Evolutionary conservation across 768 basidiomycete species (phyloP).

Genomic region (Mycena vitilis): DNA sequence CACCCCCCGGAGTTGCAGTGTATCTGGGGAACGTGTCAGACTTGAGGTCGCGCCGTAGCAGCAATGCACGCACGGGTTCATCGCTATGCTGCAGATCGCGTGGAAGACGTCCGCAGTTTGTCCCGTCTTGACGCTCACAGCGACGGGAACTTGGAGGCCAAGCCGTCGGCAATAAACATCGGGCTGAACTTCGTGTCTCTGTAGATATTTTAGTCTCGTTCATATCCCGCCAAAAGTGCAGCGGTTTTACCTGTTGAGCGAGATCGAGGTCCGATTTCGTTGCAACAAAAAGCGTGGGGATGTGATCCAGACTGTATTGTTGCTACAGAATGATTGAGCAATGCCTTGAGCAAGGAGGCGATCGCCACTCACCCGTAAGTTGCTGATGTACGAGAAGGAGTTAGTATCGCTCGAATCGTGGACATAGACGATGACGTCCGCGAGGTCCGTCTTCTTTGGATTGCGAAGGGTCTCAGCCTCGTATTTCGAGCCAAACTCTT

Average conservation of each 20-base stretch:
- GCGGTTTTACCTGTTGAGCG: conserved; percentile 84
- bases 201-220: conserved; percentile 23
- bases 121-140: conserved; percentile 89
- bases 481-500: conserved; percentile 97
- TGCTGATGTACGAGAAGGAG: conserved; percentile 98
- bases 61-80: conserved; percentile 79
- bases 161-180: conserved; percentile 95
- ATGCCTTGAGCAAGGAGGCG: not conserved
- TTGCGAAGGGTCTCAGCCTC: conserved; percentile 92
- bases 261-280: conserved; percentile 98
- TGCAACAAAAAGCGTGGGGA: conserved; percentile 97
- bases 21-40: conserved; percentile 53
- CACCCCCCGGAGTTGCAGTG: conserved; percentile 84
- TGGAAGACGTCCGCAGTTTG: conserved; percentile 91
- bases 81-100: conserved; percentile 83
- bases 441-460: conserved; percentile 90
- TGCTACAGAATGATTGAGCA: conserved; percentile 65
- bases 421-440: conserved; percentile 95
- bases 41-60: conserved; percentile 19
- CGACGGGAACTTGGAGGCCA: conserved; percentile 92
- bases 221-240: conserved; percentile 4
- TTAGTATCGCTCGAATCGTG: conserved; percentile 99
- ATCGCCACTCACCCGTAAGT: conserved; percentile 75
- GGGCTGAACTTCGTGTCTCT: conserved; percentile 98
- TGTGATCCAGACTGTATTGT: conserved; percentile 95